Conservation (phyloP, 2,329 filamentous ascomycete species). For the Penicillium sp. region DNA sequence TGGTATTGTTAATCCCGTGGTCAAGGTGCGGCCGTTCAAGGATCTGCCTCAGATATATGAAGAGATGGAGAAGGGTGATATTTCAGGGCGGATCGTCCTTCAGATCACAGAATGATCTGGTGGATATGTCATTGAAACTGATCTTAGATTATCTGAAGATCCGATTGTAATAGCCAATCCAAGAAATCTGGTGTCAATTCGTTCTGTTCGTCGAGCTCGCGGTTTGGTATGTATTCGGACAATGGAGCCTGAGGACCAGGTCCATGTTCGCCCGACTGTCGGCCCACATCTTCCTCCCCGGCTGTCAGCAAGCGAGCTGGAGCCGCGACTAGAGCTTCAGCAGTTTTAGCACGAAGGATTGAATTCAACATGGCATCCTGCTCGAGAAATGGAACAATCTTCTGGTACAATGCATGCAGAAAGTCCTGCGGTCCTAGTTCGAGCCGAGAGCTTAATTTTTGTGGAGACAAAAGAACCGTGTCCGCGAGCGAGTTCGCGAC, state of each 20-base stretch:
- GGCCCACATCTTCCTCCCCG: neutral
- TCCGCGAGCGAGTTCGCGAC: slow-evolving; percentile 33
- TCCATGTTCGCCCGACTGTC: neutral
- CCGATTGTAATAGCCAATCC: neutral
- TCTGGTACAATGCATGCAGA: slow-evolving; percentile 32
- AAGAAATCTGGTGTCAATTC: neutral
- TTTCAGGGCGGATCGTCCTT: slow-evolving; percentile 45
- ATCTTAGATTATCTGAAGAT: neutral
- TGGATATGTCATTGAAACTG: too few species aligned
- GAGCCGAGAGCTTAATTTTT: slow-evolving; percentile 3
- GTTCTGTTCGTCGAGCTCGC: neutral
- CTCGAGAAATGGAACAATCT: slow-evolving; percentile 28
- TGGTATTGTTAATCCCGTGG: slow-evolving; percentile 44
- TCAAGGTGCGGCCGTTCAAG: slow-evolving; percentile 43
- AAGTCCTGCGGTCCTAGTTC: slow-evolving; percentile 29
- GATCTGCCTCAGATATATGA: slow-evolving; percentile 46
- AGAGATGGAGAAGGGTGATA: slow-evolving; percentile 46
- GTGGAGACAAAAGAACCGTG: slow-evolving; percentile 22
- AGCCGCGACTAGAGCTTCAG: slow-evolving; percentile 26
- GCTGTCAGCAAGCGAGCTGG: slow-evolving; percentile 21
- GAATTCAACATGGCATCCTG: slow-evolving; percentile 27
- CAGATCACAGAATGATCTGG: slow-evolving; percentile 33
- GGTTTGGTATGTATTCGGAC: neutral
- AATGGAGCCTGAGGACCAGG: too few species aligned
- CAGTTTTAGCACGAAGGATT: slow-evolving; percentile 30